Conservation (phyloP, 2,329 filamentous ascomycete genomes). For the Rachicladosporium sp. region DNA sequence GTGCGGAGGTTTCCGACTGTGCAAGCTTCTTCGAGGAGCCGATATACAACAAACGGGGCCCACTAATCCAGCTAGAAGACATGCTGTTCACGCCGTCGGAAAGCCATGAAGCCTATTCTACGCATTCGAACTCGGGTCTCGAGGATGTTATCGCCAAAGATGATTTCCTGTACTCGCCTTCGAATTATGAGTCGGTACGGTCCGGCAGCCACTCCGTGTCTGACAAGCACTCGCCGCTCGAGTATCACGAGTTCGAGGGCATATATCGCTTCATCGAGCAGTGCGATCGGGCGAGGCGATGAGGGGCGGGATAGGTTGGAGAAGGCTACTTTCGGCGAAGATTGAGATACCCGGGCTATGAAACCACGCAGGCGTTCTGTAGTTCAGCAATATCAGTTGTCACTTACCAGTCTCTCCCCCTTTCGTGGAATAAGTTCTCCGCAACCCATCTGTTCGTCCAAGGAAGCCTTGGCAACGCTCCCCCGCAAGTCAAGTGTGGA, state of each 20-base stretch:
- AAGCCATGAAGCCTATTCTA: constrained; percentile 23
- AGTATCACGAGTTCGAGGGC: constrained; percentile 52
- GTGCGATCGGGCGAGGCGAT: constrained; percentile 33
- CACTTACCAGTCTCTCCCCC: too few relatives aligned
- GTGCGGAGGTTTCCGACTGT: constrained; percentile 29
- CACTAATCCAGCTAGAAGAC: constrained; percentile 40
- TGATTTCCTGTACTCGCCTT: constrained; percentile 42
- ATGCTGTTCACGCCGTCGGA: constrained; percentile 40
- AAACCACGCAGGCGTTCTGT: too few relatives aligned
- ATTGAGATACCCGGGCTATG: too few relatives aligned
- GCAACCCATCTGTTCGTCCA: too few relatives aligned
- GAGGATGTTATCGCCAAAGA: constrained; percentile 22
- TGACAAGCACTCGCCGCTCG: constrained; percentile 33
- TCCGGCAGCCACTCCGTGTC: constrained; percentile 35
- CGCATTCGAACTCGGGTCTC: constrained; percentile 19
- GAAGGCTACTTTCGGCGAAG: too few relatives aligned
- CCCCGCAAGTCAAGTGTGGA: too few relatives aligned
- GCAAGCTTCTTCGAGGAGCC: constrained; percentile 31
- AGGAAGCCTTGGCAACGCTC: too few relatives aligned
- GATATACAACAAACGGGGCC: constrained; percentile 15
- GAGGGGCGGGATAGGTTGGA: too few relatives aligned
- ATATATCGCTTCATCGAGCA: constrained; percentile 55
- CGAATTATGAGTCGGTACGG: constrained; percentile 46
- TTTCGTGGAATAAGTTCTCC: too few relatives aligned
- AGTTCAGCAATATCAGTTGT: too few relatives aligned